Conservation (phyloP, 164 flowering plant species). For the Aristolochia fimbriata region DNA sequence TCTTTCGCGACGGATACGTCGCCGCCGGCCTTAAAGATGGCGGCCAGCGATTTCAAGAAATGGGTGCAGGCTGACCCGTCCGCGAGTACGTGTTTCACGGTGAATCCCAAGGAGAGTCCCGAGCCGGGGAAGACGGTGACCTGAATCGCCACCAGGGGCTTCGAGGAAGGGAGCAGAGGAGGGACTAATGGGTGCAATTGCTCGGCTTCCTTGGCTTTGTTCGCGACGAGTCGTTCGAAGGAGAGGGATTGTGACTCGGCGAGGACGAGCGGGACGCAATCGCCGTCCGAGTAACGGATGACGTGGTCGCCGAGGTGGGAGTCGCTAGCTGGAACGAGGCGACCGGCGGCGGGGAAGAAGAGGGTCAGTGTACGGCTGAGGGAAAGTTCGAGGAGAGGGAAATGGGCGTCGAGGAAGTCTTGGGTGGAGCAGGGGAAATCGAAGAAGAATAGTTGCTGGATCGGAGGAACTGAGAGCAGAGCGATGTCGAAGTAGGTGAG, state of each 20-base stretch:
- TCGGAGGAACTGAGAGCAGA: neutral
- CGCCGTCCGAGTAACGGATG: too few relatives aligned
- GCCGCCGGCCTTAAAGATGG: constrained; percentile 1
- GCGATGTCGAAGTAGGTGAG: constrained; percentile 10
- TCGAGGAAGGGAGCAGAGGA: too few relatives aligned
- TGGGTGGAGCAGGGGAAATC: neutral
- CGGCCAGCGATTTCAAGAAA: constrained; percentile 11
- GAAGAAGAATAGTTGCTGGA: constrained; percentile 4
- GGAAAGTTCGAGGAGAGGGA: constrained; percentile 23
- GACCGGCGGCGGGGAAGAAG: too few relatives aligned
- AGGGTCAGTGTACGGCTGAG: too few relatives aligned
- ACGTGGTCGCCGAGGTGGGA: too few relatives aligned
- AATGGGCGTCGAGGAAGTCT: neutral
- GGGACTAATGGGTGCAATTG: too few relatives aligned
- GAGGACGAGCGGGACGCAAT: too few relatives aligned
- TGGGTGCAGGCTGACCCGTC: constrained; percentile 8
- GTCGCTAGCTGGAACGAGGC: too few relatives aligned
- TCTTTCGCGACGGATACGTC: neutral
- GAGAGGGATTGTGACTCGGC: too few relatives aligned
- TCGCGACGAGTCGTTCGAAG: too few relatives aligned
- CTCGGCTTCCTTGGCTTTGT: too few relatives aligned
- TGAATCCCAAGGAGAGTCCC: constrained; percentile 7
- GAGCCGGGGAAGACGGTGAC: constrained; percentile 11
- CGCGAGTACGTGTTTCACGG: constrained; percentile 2
- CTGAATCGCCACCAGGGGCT: constrained; percentile 8